A percentile compares a stretch with the other conserved stretches of the same genome.
Conservation (phyloP, 345 rosid species). For the Nasturtium officinale region DNA sequence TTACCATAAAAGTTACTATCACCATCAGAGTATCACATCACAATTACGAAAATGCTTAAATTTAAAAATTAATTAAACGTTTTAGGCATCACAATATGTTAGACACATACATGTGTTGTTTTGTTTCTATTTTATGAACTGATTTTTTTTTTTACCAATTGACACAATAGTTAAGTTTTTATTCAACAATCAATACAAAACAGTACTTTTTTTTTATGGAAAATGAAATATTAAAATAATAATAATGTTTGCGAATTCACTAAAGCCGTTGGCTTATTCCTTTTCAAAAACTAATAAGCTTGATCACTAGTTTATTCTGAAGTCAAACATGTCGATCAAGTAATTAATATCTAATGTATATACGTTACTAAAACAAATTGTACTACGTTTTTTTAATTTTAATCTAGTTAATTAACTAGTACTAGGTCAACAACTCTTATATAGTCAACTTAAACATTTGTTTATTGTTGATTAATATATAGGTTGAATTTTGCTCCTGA, state of each 20-base stretch:
- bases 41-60: not conserved
- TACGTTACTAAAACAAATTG: slow-evolving; percentile 8
- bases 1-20: not conserved
- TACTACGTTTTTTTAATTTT: not conserved
- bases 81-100: not conserved
- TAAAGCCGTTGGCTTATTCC: slow-evolving; percentile 28
- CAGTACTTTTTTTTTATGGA: not conserved
- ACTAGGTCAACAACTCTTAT: slow-evolving; percentile 12
- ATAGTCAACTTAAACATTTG: slow-evolving; percentile 2
- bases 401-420: slow-evolving; percentile 9
- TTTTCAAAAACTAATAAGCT: slow-evolving; percentile 2
- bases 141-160: not conserved
- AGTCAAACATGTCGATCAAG: slow-evolving; percentile 37
- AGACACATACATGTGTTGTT: not conserved
- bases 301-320: slow-evolving; percentile 24
- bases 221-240: not conserved
- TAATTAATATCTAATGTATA: slow-evolving; percentile 9
- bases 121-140: not conserved
- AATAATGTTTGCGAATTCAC: slow-evolving; percentile 23
- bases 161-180: too few species aligned
- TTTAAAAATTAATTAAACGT: not conserved
- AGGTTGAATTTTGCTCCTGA: slow-evolving; percentile 2
- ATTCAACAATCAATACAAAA: not conserved
- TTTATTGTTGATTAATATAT: slow-evolving; percentile 15
- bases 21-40: not conserved